Evolutionary conservation across 2,329 filamentous ascomycete genomes (phyloP).

Genomic region (Alternaria alternata): DNA sequence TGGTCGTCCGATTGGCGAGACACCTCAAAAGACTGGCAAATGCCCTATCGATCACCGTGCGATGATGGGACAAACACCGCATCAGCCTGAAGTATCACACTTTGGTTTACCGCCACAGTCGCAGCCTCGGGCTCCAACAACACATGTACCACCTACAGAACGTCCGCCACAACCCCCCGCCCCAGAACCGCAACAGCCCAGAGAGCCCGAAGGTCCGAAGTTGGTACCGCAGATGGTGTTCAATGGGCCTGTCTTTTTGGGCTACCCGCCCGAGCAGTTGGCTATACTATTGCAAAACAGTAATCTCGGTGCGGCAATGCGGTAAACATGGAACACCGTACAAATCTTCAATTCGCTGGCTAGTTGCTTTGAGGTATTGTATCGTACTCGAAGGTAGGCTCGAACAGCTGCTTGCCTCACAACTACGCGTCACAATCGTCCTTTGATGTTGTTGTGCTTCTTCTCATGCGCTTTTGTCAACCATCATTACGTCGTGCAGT

Average conservation of each 20-base stretch:
- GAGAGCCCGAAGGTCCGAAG: constrained; percentile 23
- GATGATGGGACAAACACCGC: constrained; percentile 31
- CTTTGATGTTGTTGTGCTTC: constrained; percentile 4
- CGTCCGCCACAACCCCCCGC: constrained; percentile 13
- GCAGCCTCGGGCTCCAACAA: constrained; percentile 22
- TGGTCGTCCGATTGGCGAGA: constrained; percentile 32
- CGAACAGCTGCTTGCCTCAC: constrained; percentile 23
- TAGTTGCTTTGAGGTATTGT: constrained; percentile 32
- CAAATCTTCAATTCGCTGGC: constrained; percentile 17
- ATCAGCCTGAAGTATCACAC: constrained; percentile 7
- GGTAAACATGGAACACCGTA: constrained; percentile 23
- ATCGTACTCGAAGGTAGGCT: constrained; percentile 38
- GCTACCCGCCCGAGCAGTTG: constrained; percentile 65
- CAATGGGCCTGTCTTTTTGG: constrained; percentile 92
- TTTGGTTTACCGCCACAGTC: constrained; percentile 19
- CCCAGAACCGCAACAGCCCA: constrained; percentile 11
- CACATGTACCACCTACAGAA: constrained; percentile 20
- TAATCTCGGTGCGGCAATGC: constrained; percentile 42
- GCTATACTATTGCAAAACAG: constrained; percentile 47
- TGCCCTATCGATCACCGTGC: constrained; percentile 49
- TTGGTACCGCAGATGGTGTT: constrained; percentile 77
- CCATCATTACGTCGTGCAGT: constrained; percentile 1
- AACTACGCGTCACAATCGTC: constrained; percentile 8
- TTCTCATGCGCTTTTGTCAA: not conserved
- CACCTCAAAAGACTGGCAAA: constrained; percentile 40